Conservation (phyloP, 495 filamentous ascomycete species). For the Trichoderma orchidacearum region DNA sequence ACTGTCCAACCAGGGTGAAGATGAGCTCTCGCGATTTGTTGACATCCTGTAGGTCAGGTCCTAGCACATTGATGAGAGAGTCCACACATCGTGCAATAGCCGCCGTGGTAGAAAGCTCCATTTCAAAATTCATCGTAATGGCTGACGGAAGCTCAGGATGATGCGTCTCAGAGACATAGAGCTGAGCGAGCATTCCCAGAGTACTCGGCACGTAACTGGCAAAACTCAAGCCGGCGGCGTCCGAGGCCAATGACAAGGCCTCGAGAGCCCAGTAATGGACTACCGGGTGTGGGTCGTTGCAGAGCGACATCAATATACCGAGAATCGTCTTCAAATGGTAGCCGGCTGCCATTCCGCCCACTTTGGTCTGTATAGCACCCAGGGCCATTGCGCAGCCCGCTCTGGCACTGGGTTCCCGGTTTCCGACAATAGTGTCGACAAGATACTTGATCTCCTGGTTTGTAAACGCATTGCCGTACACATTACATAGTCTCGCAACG, state of each 20-base stretch:
- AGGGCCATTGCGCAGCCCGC: constrained; percentile 90
- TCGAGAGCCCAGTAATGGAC: constrained; percentile 95
- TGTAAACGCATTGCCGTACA: constrained; percentile 77
- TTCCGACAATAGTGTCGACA: constrained; percentile 86
- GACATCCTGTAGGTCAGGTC: constrained; percentile 88
- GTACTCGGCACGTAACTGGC: constrained; percentile 80
- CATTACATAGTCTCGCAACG: constrained; percentile 80
- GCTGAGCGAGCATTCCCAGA: constrained; percentile 81
- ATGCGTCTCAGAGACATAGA: constrained; percentile 84
- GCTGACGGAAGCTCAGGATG: constrained; percentile 66
- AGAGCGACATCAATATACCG: constrained; percentile 86
- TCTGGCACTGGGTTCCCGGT: constrained; percentile 82
- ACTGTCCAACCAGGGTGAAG: constrained; percentile 70
- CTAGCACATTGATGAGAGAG: constrained; percentile 87
- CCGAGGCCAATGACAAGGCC: constrained; percentile 72
- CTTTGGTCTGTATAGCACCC: constrained; percentile 85
- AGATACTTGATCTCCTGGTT: constrained; percentile 78
- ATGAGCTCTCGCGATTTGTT: constrained; percentile 86
- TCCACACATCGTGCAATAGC: constrained; percentile 85
- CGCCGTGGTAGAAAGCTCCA: constrained; percentile 65
- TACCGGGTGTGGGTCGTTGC: constrained; percentile 88
- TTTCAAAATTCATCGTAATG: constrained; percentile 76
- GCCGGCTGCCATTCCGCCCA: constrained; percentile 97
- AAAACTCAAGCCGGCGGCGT: constrained; percentile 86
- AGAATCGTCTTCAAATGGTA: constrained; percentile 93